Evolutionary conservation across 1,284 basidiomycete genomes (phyloP).

Genomic region (Taiwanofungus camphoratus): DNA sequence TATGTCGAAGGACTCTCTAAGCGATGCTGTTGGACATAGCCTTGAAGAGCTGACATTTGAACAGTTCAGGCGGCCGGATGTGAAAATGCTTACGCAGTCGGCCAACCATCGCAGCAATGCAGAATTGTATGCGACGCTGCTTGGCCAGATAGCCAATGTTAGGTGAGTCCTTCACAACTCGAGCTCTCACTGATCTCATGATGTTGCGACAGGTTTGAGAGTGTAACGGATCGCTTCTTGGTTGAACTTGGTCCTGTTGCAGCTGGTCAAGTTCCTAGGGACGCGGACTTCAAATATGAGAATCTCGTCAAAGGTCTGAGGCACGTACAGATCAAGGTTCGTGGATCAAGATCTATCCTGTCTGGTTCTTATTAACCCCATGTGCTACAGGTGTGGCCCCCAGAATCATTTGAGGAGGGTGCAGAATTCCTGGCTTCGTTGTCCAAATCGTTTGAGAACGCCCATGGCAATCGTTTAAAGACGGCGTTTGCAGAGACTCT

Average conservation of each 20-base stretch:
- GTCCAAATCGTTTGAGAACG: conserved; percentile 77
- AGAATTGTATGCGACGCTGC: conserved; percentile 74
- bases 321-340: conserved; percentile 76
- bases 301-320: conserved; percentile 76
- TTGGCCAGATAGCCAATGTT: conserved; percentile 77
- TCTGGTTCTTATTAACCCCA: conserved; percentile 3
- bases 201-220: conserved; percentile 58
- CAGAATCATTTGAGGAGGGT: conserved; percentile 89
- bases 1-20: conserved; percentile 70
- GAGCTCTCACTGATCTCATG: conserved; percentile 2
- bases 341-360: conserved; percentile 5
- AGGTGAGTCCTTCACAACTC: conserved; percentile 40
- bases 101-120: conserved; percentile 77
- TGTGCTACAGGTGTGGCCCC: conserved; percentile 78
- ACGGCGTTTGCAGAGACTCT: conserved; percentile 84
- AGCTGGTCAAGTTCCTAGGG: conserved; percentile 69
- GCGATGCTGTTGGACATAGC: conserved; percentile 69
- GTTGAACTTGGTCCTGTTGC: conserved; percentile 73
- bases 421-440: conserved; percentile 87
- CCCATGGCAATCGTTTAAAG: conserved; percentile 84
- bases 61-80: conserved; percentile 73
- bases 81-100: conserved; percentile 56
- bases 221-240: conserved; percentile 83
- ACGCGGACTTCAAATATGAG: conserved; percentile 76
- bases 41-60: conserved; percentile 86